phyloP scores from a whole-genome alignment of 495 filamentous ascomycete species.

The Aspergillus asperescens region DNA sequence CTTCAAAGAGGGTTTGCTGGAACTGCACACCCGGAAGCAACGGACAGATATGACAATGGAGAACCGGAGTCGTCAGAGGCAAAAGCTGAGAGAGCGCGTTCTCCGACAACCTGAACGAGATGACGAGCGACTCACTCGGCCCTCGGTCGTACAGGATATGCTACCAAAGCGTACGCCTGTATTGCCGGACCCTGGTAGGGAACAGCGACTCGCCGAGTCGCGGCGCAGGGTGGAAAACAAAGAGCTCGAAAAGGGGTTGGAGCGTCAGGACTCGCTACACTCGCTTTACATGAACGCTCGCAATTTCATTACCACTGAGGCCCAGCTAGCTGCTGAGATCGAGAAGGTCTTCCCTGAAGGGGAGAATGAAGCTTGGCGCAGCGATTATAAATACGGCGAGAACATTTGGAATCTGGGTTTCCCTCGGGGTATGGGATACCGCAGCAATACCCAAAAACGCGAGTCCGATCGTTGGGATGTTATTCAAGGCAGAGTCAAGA shows the following conservation, averaged over 20 bases:
- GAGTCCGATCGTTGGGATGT: slow-evolving; percentile 40
- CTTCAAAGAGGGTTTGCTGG: slow-evolving; percentile 56
- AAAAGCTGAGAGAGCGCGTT: slow-evolving; percentile 39
- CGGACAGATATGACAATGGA: slow-evolving; percentile 33
- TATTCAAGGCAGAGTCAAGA: slow-evolving; percentile 53
- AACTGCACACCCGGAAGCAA: slow-evolving; percentile 53
- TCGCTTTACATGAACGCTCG: slow-evolving; percentile 60
- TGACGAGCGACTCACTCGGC: slow-evolving; percentile 57
- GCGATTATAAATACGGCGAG: slow-evolving; percentile 36
- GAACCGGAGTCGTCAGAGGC: slow-evolving; percentile 31
- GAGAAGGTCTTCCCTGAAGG: slow-evolving; percentile 55
- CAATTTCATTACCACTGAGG: slow-evolving; percentile 59
- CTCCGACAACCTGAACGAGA: slow-evolving; percentile 49
- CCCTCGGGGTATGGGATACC: slow-evolving; percentile 46
- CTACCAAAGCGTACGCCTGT: slow-evolving; percentile 30
- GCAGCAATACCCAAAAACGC: slow-evolving; percentile 34
- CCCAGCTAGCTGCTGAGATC: slow-evolving; percentile 56
- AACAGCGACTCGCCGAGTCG: slow-evolving; percentile 42
- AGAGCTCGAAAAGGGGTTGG: slow-evolving; percentile 33
- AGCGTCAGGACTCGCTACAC: slow-evolving; percentile 49
- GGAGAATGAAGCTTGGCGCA: slow-evolving; percentile 44
- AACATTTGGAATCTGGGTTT: slow-evolving; percentile 56
- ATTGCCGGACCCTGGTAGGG: slow-evolving; percentile 46
- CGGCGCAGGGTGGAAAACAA: slow-evolving; percentile 33
- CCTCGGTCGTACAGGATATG: slow-evolving; percentile 44